Percentiles rank a stretch among this genome's conserved stretches.
These are phyloP conservation scores for Hammondia hammondi DNA, from an alignment of 169 alveolate genomes.

Conservation along the genomic window DNA sequence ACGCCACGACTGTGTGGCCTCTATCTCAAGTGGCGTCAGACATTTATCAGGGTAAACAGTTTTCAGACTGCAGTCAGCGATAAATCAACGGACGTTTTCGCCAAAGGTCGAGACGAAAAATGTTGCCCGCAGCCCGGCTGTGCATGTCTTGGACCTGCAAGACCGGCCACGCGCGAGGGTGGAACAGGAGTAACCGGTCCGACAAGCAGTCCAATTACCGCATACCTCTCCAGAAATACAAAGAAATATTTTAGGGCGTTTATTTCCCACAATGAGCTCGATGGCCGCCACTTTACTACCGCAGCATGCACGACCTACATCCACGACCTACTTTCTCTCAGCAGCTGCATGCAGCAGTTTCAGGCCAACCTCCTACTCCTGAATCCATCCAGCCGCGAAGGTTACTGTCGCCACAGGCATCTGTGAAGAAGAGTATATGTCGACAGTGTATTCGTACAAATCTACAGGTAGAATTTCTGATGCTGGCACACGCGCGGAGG, in stretches of 20 bases:
- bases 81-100: not conserved
- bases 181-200: not conserved
- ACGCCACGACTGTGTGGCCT: not conserved
- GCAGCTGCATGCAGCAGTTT: not conserved
- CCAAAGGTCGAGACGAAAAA: not conserved
- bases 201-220: not conserved
- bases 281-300: not conserved
- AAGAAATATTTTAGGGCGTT: not conserved
- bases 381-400: not conserved
- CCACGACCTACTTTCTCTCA: no score
- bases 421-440: no score
- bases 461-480: not conserved
- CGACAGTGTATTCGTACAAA: not conserved
- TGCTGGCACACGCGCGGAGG: not conserved
- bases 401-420: no score
- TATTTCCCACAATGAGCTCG: not conserved
- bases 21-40: no score
- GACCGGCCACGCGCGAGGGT: not conserved
- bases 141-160: constrained; percentile 14
- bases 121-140: not conserved
- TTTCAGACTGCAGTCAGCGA: no score
- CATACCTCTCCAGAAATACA: not conserved
- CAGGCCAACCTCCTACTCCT: not conserved
- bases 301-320: not conserved
- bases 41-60: no score